phyloP scores from a whole-genome alignment of 208 protist genomes.

The Trypanosoma vivax region DNA sequence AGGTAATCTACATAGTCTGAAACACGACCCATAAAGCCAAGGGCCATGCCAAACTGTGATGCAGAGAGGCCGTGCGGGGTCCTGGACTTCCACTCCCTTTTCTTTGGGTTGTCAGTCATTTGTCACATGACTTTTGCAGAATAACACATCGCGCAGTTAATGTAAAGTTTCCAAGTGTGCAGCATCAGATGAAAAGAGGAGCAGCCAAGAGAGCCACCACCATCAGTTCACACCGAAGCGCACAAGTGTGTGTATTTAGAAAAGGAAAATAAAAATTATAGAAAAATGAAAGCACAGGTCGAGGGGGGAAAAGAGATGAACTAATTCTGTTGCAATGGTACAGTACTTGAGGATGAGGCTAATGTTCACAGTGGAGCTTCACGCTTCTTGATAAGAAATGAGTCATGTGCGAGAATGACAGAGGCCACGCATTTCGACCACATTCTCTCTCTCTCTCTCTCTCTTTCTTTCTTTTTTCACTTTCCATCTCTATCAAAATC shows the following conservation, averaged over 20 bases:
- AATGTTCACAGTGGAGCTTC: no score
- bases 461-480: neutral
- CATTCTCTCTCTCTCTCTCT: neutral
- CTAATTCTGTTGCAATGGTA: neutral
- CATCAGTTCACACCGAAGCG: neutral
- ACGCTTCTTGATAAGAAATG: no score
- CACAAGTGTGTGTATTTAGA: neutral
- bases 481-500: neutral
- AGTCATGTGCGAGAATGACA: no score
- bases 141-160: neutral
- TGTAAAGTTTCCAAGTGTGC: neutral
- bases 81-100: constrained; percentile 50
- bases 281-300: neutral
- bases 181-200: neutral
- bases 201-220: neutral
- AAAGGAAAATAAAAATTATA: constrained; percentile 2
- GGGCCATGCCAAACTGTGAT: constrained; percentile 82
- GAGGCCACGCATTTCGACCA: no score
- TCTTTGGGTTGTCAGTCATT: constrained; percentile 72
- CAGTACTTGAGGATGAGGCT: no score
- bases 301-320: neutral
- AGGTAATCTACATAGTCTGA: constrained; percentile 80
- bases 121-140: neutral
- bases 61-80: constrained; percentile 63
- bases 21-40: constrained; percentile 73